Evolutionary conservation across 805 yeast genomes (phyloP), one percentile per base, ranked within the genome.

Genomic region (Candida boidinii): DNA sequence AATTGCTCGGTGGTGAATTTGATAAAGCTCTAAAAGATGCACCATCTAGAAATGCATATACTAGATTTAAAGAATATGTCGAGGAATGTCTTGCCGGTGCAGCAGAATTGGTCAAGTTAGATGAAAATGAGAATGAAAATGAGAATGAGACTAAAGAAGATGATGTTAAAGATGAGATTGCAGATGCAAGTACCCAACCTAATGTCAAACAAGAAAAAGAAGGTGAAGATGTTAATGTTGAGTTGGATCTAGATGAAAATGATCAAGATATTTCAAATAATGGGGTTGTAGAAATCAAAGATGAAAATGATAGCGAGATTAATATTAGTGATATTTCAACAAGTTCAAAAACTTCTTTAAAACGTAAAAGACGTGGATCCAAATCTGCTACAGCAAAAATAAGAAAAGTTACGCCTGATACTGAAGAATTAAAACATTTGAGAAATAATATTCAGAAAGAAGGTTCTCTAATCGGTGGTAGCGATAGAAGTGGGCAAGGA

Each of bases 11-110:
- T n/a, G 57, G 55, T 11, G 45, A 46, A 1, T 25, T 53, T 9
- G 51, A 42, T 19, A 33, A 38, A 17, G 51, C 46, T 7, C 40
- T 57, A 30, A 46, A 49, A 23, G 46, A 47, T 26, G 42, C 38
- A 9, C 33, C 48, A 7, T 38, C 49, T 4, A 41, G 42, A 21
- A 52, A 48, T 23, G 42, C 54, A 5, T 43, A 44, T 23, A 38
- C 31, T 10, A 45, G 48, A 31, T 50, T 53, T 34, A 45, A 44
- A 19, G 44, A 39, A 11, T 48, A 48, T 17, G 44, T 50, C 9
- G 46, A 48, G 12, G 51, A 47, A 19, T 54, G 57, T 31, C 35
- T 49, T 2, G 36, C 21, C 2, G 46, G 39, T 14, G 36, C 18
- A 8, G 35, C 18, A 7, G 33, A 26, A 8, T 36, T 23, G 4